Evolutionary conservation across 2,329 filamentous ascomycete species (phyloP), one percentile per base, ranked within the genome.

Genomic region (Torrubiellomyces zombiae): DNA sequence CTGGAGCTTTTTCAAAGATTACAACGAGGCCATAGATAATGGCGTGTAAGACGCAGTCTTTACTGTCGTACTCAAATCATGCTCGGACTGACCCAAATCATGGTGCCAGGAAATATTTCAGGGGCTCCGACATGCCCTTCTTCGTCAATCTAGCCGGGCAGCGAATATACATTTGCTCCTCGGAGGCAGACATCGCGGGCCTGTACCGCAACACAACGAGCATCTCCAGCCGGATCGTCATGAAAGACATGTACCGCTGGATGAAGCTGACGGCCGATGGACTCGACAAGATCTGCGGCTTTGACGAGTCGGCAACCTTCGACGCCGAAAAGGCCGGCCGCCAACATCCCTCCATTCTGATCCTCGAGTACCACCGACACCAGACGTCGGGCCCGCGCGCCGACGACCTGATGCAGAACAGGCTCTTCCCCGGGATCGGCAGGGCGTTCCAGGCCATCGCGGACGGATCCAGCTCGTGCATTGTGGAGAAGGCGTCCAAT

Each of bases 11-110:
- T 24, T 24, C 15, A 24, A 24, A 11, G 23, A 24, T 17, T 24
- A 24, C 23, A 24, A 24, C 13, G 14, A 24, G 18, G 23, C 23
- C 7, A 17, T 24, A 15, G 23, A 24, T 9, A 8, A 18, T 8
- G 23, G 13, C 14, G 18, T 14, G 23, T 24, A 4, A 17, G 16
- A 7, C 12, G 3, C n/a, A 8, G 13, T 18, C 16, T 17, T 18
- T 5, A 20, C 19, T 20, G n/a, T n/a, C n/a, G n/a, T 19, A 5
- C 19, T 11, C 19, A 20, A 19, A 19, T 19, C n/a, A n/a, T n/a
- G 18, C 18, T n/a, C 18, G 7, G 7, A 19, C 18, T 10, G 19
- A 10, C 6, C 19, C 13, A 12, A 20, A 11, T 7, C 19, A 11
- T 11, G 19, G 19, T 5, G 9, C 19, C 19, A 20, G 19, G 19